Base-by-base conservation (phyloP, 1,139 yeast genomes). In the Nakaseomyces sp. region DNA sequence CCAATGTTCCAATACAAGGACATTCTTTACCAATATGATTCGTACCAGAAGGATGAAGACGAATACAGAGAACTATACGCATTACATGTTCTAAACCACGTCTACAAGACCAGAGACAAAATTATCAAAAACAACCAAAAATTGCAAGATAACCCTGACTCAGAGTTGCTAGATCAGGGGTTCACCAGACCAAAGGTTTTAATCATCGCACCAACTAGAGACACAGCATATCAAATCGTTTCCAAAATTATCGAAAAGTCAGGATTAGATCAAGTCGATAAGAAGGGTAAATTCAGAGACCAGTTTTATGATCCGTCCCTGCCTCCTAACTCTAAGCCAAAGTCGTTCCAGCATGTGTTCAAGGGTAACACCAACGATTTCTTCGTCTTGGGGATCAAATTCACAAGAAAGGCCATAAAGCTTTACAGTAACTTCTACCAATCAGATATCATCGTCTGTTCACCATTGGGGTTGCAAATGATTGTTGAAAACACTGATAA, bases 331-430 rank as follows among this genome's bases (percentile, higher is more conserved):
- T 68, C 72, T 37, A 91, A 86, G 58, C 95, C 97, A 0, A 83
- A 76, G 8, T 96, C 91, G 57, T 91, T 89, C 64, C 77, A 74
- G 54, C 77, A 80, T 44, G 67, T 79, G 40, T 93, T 91, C 67
- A 78, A 78, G 49, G 99, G 99, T 8, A 88, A 89, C 65, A 80
- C 89, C 30, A 87, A 85, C 58, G 98, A 93, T 69, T 82, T 84
- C 67, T 91, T 93, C 63, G 83, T 94, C 43, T 57, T 91, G 18
- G 98, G 98, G 8, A 59, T 87, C 46, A 91, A 91, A 63, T 79
- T 88, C 64, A 88, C 97, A 2, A 76, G 96, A 59, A 89, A 88
- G 59, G 74, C 95, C 0, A 63, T 89, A 47, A 89, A 87, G 63
- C 69, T 91, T 24, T 91, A 84, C 62, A 76, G 96, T 4, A 79